Base-by-base conservation (phyloP, 2,329 filamentous ascomycete species). In the Paraphaeosphaeria minitans region DNA sequence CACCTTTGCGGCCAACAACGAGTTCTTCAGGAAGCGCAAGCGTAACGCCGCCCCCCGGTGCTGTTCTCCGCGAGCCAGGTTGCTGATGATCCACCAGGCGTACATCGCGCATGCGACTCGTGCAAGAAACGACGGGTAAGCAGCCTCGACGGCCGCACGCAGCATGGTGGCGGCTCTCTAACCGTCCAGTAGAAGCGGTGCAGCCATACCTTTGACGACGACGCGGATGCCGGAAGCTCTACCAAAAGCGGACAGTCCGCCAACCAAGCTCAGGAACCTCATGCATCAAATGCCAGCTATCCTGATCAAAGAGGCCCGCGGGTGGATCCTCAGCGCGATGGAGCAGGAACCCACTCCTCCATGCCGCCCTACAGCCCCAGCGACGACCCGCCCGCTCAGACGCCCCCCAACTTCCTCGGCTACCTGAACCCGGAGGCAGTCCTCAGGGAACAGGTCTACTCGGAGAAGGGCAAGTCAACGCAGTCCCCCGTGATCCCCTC, bases 401-500 rank as follows among this genome's bases (percentile, higher is more conserved):
- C 72, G 33, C 74, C 77, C 16, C 73, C 77, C 19, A 77, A 78
- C 52, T 81, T 82, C 59, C 65, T 81, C 45, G 79, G 80, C 53
- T 81, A 82, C 57, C 66, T 82, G 55, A 79, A 78, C 41, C 81
- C 81, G 4, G 80, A 81, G 61, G 76, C 80, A n/a, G 77, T 79
- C 10, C 70, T 83, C 33, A 68, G 81, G 52, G 77, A 80, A 45
- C 74, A 79, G 33, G 72, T 78, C 42, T 68, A 75, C 45, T 69
- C 75, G 10, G 71, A 75, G 43, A 66, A 71, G 56, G 69, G 71
- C 31, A 70, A 71, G 55, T 48, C 66, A n/a, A 66, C 62, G 13
- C 66, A 69, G 31, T 74, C 73, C 19, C 73, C 72, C 33, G 67
- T 58, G 4, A 65, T 68, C 16, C 66, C 68, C 31, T 66, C 71